Evolutionary conservation across 2,329 filamentous ascomycete species (phyloP).

Genomic region (Cordyceps javanica): DNA sequence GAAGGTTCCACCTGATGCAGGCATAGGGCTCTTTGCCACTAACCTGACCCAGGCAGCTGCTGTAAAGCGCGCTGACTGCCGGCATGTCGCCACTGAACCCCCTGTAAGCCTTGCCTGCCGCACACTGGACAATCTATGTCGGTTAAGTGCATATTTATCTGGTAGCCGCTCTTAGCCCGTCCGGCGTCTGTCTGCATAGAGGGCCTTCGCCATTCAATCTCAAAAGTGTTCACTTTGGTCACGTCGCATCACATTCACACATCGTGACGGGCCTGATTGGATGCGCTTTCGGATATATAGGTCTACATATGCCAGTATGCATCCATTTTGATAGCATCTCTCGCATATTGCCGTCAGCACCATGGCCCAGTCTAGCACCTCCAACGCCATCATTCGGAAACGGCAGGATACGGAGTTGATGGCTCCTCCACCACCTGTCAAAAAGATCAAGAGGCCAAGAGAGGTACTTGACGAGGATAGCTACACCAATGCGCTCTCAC

Average conservation of each 20-base stretch:
- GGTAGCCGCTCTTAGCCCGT: not conserved
- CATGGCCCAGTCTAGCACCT: conserved; percentile 23
- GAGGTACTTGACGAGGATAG: conserved; percentile 88
- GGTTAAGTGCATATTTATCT: conserved; percentile 6
- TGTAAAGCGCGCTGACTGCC: no score
- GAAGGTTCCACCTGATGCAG: conserved; percentile 8
- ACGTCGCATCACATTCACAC: not conserved
- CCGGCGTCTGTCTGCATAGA: not conserved
- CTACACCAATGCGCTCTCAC: conserved; percentile 83
- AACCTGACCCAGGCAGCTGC: conserved; percentile 1
- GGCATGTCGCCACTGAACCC: not conserved
- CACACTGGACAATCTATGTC: no score
- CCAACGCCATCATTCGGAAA: conserved; percentile 61
- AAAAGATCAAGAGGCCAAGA: conserved; percentile 85
- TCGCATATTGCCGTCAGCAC: not conserved
- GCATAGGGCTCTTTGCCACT: not conserved
- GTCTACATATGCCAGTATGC: not conserved
- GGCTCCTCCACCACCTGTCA: conserved; percentile 77
- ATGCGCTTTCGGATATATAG: no score
- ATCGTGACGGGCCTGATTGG: no score
- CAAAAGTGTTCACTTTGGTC: not conserved
- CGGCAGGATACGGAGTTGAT: conserved; percentile 66
- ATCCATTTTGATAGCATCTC: not conserved
- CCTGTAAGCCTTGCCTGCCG: not conserved
- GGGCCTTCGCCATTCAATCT: not conserved